A percentile compares a stretch with the other conserved stretches of the same genome.
Conservation (phyloP, 2,329 filamentous ascomycete genomes). For the Ophiocordyceps camponoti-leonardi region DNA sequence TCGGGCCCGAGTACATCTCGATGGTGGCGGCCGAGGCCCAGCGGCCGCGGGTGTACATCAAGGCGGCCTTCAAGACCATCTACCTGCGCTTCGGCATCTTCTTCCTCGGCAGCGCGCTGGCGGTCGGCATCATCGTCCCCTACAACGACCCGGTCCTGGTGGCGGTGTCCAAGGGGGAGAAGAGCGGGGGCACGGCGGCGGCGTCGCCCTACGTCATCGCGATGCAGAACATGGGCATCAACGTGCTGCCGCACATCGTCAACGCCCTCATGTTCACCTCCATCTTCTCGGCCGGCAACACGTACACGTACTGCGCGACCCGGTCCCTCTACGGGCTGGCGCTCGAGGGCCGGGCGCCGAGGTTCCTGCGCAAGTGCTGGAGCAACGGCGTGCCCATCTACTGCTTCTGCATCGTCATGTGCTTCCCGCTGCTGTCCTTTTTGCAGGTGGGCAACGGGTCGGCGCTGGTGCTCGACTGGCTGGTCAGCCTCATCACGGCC, state of each 20-base stretch:
- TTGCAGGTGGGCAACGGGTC: constrained; percentile 31
- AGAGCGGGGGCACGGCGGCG: constrained; percentile 26
- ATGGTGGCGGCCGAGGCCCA: constrained; percentile 54
- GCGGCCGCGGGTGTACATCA: constrained; percentile 45
- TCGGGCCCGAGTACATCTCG: constrained; percentile 50
- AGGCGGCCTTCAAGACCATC: constrained; percentile 53
- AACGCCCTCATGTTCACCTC: constrained; percentile 32
- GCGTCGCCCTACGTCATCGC: constrained; percentile 48
- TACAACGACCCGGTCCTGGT: constrained; percentile 42
- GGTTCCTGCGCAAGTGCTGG: constrained; percentile 39
- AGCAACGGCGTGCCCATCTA: constrained; percentile 43
- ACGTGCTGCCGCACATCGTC: constrained; percentile 36
- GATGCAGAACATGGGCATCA: constrained; percentile 35
- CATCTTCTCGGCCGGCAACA: constrained; percentile 30
- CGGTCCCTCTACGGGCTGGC: constrained; percentile 33
- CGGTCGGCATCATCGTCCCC: constrained; percentile 47
- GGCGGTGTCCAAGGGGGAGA: constrained; percentile 24
- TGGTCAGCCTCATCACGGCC: constrained; percentile 38
- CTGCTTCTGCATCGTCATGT: constrained; percentile 34
- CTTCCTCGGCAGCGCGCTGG: constrained; percentile 52
- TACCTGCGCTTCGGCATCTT: constrained; percentile 57
- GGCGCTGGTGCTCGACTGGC: constrained; percentile 31
- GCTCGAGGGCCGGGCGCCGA: constrained; percentile 28
- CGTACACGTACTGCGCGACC: constrained; percentile 33
- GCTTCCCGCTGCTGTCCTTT: constrained; percentile 35